phyloP scores from a whole-genome alignment of 2,329 filamentous ascomycete species.

The Colletotrichum tanaceti region DNA sequence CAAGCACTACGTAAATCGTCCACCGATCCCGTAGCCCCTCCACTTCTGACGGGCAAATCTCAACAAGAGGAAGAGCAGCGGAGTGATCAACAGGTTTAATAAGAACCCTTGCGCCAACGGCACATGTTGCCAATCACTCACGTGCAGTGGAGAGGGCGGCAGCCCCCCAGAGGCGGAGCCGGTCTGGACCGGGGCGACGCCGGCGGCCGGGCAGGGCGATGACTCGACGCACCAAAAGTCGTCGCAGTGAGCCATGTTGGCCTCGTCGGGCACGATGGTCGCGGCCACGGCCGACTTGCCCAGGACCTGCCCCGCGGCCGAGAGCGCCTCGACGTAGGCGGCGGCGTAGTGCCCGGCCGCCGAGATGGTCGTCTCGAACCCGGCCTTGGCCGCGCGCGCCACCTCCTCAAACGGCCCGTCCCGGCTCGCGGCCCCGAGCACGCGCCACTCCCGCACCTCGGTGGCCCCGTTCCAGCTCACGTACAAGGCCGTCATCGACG shows the following conservation, averaged over 20 bases:
- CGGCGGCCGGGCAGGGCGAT: not conserved
- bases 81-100: too few relatives aligned
- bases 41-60: too few relatives aligned
- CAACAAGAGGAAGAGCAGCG: too few relatives aligned
- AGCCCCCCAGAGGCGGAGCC: not conserved
- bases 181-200: too few relatives aligned
- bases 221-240: constrained; percentile 5
- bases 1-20: too few relatives aligned
- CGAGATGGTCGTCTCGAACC: not conserved
- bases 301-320: not conserved
- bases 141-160: not conserved
- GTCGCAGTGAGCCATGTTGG: not conserved
- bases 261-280: not conserved
- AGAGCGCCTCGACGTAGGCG: constrained; percentile 3
- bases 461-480: constrained; percentile 54
- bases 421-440: constrained; percentile 49
- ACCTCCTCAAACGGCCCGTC: not conserved
- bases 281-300: not conserved
- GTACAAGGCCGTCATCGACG: constrained; percentile 49
- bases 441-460: constrained; percentile 51
- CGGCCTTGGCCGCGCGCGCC: not conserved
- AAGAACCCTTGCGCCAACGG: not conserved
- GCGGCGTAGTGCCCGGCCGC: not conserved
- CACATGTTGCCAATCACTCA: not conserved
- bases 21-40: too few relatives aligned